A percentile compares a stretch with the other conserved stretches of the same genome.
phyloP scores from a whole-genome alignment of 441 rosid species.

The Francoa sonchifolia region DNA sequence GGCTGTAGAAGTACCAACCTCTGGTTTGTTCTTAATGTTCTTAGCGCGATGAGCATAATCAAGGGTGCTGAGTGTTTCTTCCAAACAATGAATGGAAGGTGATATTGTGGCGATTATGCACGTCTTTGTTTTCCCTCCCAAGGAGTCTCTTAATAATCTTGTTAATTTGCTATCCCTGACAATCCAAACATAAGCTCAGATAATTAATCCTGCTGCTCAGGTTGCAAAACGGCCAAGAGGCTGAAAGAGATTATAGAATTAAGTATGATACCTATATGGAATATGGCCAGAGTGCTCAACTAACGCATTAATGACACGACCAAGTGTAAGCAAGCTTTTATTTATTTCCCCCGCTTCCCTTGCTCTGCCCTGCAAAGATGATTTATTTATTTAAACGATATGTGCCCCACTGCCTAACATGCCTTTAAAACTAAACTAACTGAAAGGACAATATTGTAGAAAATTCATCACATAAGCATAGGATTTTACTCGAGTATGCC shows the following conservation, averaged over 20 bases:
- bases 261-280: slow-evolving; percentile 64
- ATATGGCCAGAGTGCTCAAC: slow-evolving; percentile 97
- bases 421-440: no score
- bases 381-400: slow-evolving; percentile 9
- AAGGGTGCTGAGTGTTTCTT: slow-evolving; percentile 95
- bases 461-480: no score
- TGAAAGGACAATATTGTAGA: no score
- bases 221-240: slow-evolving; percentile 8
- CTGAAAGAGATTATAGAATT: not conserved
- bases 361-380: slow-evolving; percentile 76
- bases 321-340: slow-evolving; percentile 97
- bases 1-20: slow-evolving; percentile 34
- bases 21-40: slow-evolving; percentile 93
- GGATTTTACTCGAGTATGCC: no score
- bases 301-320: slow-evolving; percentile 91
- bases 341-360: slow-evolving; percentile 99
- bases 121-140: slow-evolving; percentile 98
- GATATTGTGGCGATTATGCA: slow-evolving; percentile 94
- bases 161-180: slow-evolving; percentile 93
- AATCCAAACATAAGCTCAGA: slow-evolving; percentile 10
- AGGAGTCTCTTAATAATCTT: slow-evolving; percentile 86
- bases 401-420: no score
- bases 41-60: slow-evolving; percentile 98
- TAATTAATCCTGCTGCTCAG: not conserved
- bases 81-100: slow-evolving; percentile 84